Evolutionary conservation across 306 rosid genomes (phyloP).

Genomic region (Prunus kanzakura): DNA sequence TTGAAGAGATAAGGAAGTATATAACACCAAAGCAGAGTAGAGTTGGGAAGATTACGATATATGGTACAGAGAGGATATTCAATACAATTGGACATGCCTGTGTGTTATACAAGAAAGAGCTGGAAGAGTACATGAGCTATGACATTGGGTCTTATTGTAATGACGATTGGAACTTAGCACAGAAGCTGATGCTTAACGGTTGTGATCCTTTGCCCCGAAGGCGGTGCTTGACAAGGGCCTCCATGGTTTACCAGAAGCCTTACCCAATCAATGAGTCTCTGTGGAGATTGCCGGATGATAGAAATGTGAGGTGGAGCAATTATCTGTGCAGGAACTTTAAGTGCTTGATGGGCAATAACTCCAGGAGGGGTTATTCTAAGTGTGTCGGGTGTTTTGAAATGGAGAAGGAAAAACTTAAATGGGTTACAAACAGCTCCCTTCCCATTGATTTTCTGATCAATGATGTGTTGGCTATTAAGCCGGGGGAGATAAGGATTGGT

Average conservation of each 20-base stretch:
- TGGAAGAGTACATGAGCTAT: constrained; percentile 83
- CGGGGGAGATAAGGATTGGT: constrained; percentile 74
- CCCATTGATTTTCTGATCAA: constrained; percentile 45
- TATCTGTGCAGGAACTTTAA: constrained; percentile 75
- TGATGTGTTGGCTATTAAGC: constrained; percentile 52
- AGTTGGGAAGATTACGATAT: constrained; percentile 52
- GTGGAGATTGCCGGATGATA: constrained; percentile 67
- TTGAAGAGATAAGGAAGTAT: constrained; percentile 84
- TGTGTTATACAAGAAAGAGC: constrained; percentile 58
- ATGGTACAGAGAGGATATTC: constrained; percentile 54
- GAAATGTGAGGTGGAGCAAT: constrained; percentile 88
- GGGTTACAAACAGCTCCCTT: constrained; percentile 63
- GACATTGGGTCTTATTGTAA: constrained; percentile 92
- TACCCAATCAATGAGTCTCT: constrained; percentile 73
- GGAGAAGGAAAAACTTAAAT: constrained; percentile 83
- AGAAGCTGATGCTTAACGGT: constrained; percentile 82
- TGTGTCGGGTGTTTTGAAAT: constrained; percentile 85
- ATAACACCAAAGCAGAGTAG: constrained; percentile 81
- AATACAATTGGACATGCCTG: constrained; percentile 94
- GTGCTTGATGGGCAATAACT: constrained; percentile 70
- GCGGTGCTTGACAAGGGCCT: constrained; percentile 84
- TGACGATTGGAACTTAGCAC: constrained; percentile 89
- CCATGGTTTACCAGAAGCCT: constrained; percentile 71
- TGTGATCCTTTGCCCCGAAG: constrained; percentile 93
- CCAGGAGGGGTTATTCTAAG: constrained; percentile 65